Evolutionary conservation across 2,329 filamentous ascomycete species (phyloP), one percentile per base, ranked within the genome.

Genomic region (Clonostachys chloroleuca): DNA sequence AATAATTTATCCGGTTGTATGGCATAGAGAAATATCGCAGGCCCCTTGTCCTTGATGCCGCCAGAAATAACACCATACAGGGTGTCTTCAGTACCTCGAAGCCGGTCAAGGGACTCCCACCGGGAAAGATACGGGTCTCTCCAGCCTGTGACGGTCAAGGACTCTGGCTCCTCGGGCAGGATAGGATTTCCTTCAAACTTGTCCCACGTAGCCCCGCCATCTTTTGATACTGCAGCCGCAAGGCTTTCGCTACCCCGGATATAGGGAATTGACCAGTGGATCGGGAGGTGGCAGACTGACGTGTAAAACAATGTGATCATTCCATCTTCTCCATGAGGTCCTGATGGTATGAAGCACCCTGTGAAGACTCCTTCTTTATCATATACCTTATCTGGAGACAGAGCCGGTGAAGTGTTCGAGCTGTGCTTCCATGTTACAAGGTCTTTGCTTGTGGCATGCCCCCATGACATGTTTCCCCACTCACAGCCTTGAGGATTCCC

Each of bases 351-450:
- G 5, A 68, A 66, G 37, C 72, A 75, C 4, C 77, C 77, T 5
- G 70, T 75, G 56, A 80, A 80, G 34, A 78, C 72, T 1, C 76
- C 75, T 12, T 77, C 61, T 3, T 70, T 65, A 48, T 80, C 72
- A 54, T 78, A 78, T 7, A 61, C 59, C 37, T 63, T 64, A 60
- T 47, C 54, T 0, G 67, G 69, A 12, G 63, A 62, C 18, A 48
- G 63, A 54, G 51, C 67, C 43, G 48, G 73, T 56, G 46, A 47
- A 6, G 48, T 40, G 35, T 30, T 30, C 24, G 69, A 58, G 20
- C 60, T 62, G 35, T 68, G 64, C 51, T 71, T 53, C 76, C 76
- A 79, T 13, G 65, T 69, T n/a, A 69, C 56, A 4, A 56, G 53
- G 30, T 64, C 59, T 24, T 39, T 49, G 47, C 73, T 78, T 4